Evolutionary conservation across 1,284 basidiomycete genomes (phyloP).

Genomic region (Puccinia horiana): DNA sequence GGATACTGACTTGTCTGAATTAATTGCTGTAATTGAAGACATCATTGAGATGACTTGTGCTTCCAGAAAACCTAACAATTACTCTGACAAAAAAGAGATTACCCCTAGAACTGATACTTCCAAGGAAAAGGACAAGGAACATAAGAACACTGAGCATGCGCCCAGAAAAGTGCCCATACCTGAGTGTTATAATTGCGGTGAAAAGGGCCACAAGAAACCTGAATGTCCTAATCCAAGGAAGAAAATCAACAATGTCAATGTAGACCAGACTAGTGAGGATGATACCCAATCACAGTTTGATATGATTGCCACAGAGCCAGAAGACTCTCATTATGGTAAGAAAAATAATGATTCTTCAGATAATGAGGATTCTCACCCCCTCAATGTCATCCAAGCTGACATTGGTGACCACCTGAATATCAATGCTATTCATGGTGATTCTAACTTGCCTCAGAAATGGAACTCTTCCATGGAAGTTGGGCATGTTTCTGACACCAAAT

Average conservation of each 20-base stretch:
- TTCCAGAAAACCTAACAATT: background rate
- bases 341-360: no score
- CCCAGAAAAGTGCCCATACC: background rate
- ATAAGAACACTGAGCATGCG: background rate
- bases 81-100: background rate
- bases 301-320: background rate
- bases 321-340: no score
- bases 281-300: background rate
- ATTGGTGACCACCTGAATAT: background rate
- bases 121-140: background rate
- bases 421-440: background rate
- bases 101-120: background rate
- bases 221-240: slow-evolving; percentile 1
- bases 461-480: background rate
- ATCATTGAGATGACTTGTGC: background rate
- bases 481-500: background rate
- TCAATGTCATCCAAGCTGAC: background rate
- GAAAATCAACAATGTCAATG: background rate
- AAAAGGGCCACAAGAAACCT: slow-evolving; percentile 1
- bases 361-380: no score
- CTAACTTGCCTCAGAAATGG: slow-evolving; percentile 14
- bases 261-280: background rate
- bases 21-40: slow-evolving; percentile 5
- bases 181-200: slow-evolving; percentile 15
- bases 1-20: background rate